Evolutionary conservation across 2,329 filamentous ascomycete genomes (phyloP), one percentile per base, ranked within the genome.

Genomic region (Fusarium keratoplasticum): DNA sequence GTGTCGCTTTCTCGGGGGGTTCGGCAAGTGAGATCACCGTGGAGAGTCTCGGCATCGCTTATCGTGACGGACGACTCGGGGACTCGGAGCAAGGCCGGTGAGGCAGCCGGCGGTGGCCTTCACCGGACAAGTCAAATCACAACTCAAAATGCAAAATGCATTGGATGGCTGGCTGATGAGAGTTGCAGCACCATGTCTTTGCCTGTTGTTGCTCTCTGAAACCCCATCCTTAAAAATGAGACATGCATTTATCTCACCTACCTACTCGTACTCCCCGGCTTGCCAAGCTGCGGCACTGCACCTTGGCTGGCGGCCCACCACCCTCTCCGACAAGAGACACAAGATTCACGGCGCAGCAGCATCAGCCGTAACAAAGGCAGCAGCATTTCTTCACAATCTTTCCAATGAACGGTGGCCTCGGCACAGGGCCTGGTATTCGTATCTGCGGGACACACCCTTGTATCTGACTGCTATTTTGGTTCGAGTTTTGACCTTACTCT

Each of bases 31-130:
- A 29, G 8, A 18, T 11, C 14, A 58, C 40, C 40, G 40, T 42
- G 54, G 57, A 50, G 70, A 73, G 42, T 14, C 16, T 59, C 38
- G 36, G 58, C n/a, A 35, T 61, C 27, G 16, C 20, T 33, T 20
- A 42, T 61, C 27, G 20, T 40, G 25, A 20, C 22, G 33, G 18
- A 8, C 35, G 35, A 16, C 27, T 73, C 67, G 67, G 71, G 71
- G 71, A 61, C 59, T 73, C 71, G 67, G 71, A 10, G 58, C 47
- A 55, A 58, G 35, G 47, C 61, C 58, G 66, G 61, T 36, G 61
- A 73, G 61, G 22, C 22, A 27, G 22, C 22, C 44, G 16, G 8
- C 22, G 44, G 9, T 38, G 18, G 35, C 22, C 22, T 47, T 22
- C 13, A 25, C 11, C 22, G 13, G 22, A 7, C 40, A 44, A 44